Evolutionary conservation across 257 asterid genomes (phyloP).

Genomic region (Solanum bukasovii): DNA sequence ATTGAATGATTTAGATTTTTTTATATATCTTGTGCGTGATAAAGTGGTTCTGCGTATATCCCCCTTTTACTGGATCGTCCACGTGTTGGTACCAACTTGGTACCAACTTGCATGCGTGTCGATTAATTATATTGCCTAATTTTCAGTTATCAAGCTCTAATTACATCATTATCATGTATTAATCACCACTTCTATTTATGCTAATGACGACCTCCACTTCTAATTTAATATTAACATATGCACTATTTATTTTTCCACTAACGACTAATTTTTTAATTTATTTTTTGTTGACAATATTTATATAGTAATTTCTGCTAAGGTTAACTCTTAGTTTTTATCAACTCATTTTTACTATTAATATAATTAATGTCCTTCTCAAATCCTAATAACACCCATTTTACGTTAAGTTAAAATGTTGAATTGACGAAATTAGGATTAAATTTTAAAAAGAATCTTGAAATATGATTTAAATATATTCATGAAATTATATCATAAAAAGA

Average conservation of each 20-base stretch:
- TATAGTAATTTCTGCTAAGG: background rate
- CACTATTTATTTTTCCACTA: background rate
- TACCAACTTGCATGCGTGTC: slow-evolving; percentile 18
- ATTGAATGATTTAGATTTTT: background rate
- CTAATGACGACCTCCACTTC: background rate
- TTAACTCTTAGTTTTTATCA: background rate
- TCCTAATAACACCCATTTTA: background rate
- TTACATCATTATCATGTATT: slow-evolving; percentile 22
- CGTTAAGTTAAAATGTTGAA: background rate
- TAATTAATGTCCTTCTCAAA: background rate
- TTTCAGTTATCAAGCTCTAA: slow-evolving; percentile 21
- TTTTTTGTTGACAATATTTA: background rate
- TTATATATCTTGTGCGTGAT: background rate
- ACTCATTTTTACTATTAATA: background rate
- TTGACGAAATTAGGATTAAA: background rate
- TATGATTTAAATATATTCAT: background rate
- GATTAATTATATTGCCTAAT: slow-evolving; percentile 34
- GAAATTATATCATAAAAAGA: background rate
- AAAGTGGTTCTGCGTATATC: background rate
- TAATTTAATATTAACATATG: background rate
- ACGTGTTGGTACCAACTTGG: background rate
- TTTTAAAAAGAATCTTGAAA: background rate
- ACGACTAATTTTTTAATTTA: background rate
- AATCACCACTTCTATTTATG: background rate
- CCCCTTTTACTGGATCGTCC: background rate